Evolutionary conservation across 2,329 filamentous ascomycete genomes (phyloP), one percentile per base, ranked within the genome.

Genomic region (Lachnum nothofagi): DNA sequence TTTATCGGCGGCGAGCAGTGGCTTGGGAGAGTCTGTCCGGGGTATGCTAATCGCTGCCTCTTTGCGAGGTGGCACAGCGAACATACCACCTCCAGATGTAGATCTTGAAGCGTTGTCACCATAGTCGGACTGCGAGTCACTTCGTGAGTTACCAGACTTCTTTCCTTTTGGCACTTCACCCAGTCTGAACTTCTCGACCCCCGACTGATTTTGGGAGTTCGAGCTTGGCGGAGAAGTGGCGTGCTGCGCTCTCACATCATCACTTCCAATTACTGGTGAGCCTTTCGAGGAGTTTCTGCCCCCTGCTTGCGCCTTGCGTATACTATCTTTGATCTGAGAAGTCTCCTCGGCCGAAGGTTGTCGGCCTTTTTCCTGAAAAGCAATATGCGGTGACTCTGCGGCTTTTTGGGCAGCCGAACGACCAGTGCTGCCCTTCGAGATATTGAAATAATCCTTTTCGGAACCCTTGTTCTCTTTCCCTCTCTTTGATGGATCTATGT

Each of bases 281-380:
- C 38, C 47, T 45, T 58, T 65, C 2, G 54, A 42, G 29, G 60
- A 54, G 17, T 44, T 38, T 48, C 55, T 60, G 8, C 59, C 53
- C 14, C 61, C 58, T 34, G 59, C 48, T 38, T 58, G 56, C 16
- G 63, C 61, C 42, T 58, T 63, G 70, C 79, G 37, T 70, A 68
- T 65, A 70, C 77, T 60, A 68, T 76, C 54, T 64, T 68, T 49
- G 72, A 70, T 42, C 70, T 67, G 60, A 40, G 78, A 72, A 1
- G 75, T 71, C 31, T 76, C 77, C 24, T 84, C 80, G 2, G 82
- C 79, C 1, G 82, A 83, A 4, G 76, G 69, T 52, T 81, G 76
- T 38, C 86, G 79, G 2, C 81, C 80, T 67, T 91, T 93, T 61
- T 95, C 88, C 65, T 95, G 89, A 65, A 90, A 94, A 19, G 89